Percentiles rank a stretch among this genome's conserved stretches.
phyloP scores from a whole-genome alignment of 2,329 filamentous ascomycete genomes.

The Penicillium vulpinum region DNA sequence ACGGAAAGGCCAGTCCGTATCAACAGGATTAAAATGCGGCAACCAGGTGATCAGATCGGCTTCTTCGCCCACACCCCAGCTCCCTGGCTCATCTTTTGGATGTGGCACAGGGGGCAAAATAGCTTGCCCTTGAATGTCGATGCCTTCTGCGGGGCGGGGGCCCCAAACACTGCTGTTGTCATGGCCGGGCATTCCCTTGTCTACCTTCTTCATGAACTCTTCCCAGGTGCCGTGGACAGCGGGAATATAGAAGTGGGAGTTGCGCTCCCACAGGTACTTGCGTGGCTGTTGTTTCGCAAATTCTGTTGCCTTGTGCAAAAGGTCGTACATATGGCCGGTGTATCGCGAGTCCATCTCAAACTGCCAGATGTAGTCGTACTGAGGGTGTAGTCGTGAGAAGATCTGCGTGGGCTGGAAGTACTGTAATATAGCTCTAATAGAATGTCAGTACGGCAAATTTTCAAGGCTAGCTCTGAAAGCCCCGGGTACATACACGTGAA shows the following conservation, averaged over 20 bases:
- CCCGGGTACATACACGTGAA: conserved; percentile 7
- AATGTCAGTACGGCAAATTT: background rate
- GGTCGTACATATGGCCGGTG: conserved; percentile 13
- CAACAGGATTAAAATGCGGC: conserved; percentile 12
- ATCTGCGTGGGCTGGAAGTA: conserved; percentile 17
- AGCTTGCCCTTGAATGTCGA: background rate
- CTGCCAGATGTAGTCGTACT: conserved; percentile 18
- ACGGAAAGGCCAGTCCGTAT: conserved; percentile 14
- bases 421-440: conserved; percentile 10
- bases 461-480: background rate
- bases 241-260: conserved; percentile 17
- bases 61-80: conserved; percentile 17
- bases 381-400: conserved; percentile 13
- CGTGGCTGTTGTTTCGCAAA: conserved; percentile 17
- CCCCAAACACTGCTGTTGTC: conserved; percentile 7
- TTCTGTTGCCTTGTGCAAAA: conserved; percentile 9
- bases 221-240: conserved; percentile 14
- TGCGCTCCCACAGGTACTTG: conserved; percentile 18
- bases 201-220: conserved; percentile 6
- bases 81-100: background rate
- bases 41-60: conserved; percentile 18
- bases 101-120: background rate
- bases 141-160: conserved; percentile 1
- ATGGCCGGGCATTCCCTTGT: background rate
- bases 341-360: conserved; percentile 18